phyloP scores from a whole-genome alignment of 2,329 filamentous ascomycete species.

The Alternaria solani region DNA sequence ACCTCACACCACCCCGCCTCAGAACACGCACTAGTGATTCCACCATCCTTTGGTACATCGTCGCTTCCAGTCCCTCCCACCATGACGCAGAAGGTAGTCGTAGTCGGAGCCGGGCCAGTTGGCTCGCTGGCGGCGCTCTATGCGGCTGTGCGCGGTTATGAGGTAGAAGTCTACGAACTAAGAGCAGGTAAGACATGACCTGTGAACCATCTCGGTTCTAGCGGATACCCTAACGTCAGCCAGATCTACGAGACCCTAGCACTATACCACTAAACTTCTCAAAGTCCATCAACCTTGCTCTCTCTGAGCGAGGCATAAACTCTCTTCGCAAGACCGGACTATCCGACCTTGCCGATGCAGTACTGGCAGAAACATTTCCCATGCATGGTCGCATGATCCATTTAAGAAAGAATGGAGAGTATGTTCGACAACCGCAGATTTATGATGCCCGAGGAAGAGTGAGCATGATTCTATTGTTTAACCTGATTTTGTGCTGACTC shows the following conservation, averaged over 20 bases:
- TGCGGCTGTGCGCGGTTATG: constrained; percentile 83
- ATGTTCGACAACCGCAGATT: constrained; percentile 81
- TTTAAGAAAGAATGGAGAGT: constrained; percentile 68
- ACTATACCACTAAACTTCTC: constrained; percentile 93
- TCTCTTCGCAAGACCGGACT: constrained; percentile 77
- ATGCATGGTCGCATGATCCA: constrained; percentile 99
- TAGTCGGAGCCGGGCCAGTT: constrained; percentile 93
- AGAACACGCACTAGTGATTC: neutral
- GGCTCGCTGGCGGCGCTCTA: constrained; percentile 92
- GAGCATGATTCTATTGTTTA: constrained; percentile 41
- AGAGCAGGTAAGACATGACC: constrained; percentile 73
- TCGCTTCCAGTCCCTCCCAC: neutral
- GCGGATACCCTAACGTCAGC: constrained; percentile 3
- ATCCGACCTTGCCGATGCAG: constrained; percentile 72
- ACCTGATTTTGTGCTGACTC: constrained; percentile 16
- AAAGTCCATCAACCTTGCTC: constrained; percentile 96
- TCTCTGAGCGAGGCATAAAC: constrained; percentile 93
- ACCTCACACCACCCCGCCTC: neutral
- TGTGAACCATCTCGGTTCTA: constrained; percentile 3
- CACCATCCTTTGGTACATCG: neutral
- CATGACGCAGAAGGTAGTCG: constrained; percentile 71
- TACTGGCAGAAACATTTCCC: constrained; percentile 82
- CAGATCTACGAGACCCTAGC: constrained; percentile 84
- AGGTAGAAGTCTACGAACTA: constrained; percentile 94
- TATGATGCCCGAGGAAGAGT: constrained; percentile 92